A percentile compares a stretch with the other conserved stretches of the same genome.
Conservation (phyloP, 306 rosid genomes). For the Sechiopsis laciniata region DNA sequence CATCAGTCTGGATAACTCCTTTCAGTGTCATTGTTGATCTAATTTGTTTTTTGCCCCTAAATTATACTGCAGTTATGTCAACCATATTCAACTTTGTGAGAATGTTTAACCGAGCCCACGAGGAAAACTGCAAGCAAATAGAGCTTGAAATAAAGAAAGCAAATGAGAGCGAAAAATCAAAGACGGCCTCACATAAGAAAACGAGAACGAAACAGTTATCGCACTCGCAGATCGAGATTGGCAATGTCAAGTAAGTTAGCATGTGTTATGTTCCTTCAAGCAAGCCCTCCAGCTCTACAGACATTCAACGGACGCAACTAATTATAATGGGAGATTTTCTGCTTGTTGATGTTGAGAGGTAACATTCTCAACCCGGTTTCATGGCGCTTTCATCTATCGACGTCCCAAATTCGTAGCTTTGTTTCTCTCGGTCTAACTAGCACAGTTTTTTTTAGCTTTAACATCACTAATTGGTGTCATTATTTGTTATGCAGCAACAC, state of each 20-base stretch:
- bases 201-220: conserved; percentile 13
- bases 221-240: conserved; percentile 37
- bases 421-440: neutral
- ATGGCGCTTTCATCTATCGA: too few species aligned
- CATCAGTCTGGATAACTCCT: neutral
- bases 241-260: conserved; percentile 40
- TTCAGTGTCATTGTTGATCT: conserved; percentile 10
- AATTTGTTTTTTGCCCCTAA: neutral
- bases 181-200: conserved; percentile 22
- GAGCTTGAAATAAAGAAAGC: conserved; percentile 72
- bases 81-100: conserved; percentile 69
- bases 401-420: too few species aligned
- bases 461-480: neutral
- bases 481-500: conserved; percentile 11
- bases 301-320: too few species aligned
- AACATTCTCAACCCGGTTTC: neutral
- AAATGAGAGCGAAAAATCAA: conserved; percentile 46
- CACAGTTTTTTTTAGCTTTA: neutral
- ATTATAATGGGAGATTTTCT: neutral
- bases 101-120: conserved; percentile 69
- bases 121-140: conserved; percentile 45
- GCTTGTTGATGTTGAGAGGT: conserved; percentile 2
- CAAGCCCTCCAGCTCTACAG: neutral
- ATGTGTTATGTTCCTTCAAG: conserved; percentile 16
- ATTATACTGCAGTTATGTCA: conserved; percentile 52